Conservation (phyloP, 306 rosid species). For the Trifolium subterraneum region DNA sequence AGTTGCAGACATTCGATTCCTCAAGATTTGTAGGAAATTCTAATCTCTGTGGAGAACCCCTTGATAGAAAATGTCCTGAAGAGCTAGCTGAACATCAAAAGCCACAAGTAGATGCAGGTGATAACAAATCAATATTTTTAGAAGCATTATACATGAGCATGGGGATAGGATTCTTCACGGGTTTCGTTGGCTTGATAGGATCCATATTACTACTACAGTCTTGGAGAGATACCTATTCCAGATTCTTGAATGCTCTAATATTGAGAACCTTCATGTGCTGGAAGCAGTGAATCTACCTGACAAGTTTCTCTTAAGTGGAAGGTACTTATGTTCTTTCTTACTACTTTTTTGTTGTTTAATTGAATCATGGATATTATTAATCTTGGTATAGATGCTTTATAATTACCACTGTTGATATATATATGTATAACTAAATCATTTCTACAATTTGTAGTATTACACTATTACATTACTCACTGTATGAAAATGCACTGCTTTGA, state of each 20-base stretch:
- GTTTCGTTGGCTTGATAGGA: conserved; percentile 23
- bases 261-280: not conserved
- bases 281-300: not conserved
- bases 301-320: not conserved
- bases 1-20: not conserved
- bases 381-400: too few relatives aligned
- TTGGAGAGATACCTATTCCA: conserved; percentile 14
- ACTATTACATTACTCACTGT: too few relatives aligned
- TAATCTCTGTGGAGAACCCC: not conserved
- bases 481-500: too few relatives aligned
- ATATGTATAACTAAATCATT: too few relatives aligned
- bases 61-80: not conserved
- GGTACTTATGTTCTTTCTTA: not conserved
- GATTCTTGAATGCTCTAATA: not conserved
- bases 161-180: conserved; percentile 23
- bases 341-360: not conserved
- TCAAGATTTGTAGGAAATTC: not conserved
- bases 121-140: conserved; percentile 12
- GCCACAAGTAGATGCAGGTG: not conserved
- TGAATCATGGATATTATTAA: too few relatives aligned
- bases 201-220: not conserved
- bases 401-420: too few relatives aligned
- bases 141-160: conserved; percentile 39
- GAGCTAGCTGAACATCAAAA: not conserved
- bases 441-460: too few relatives aligned